Evolutionary conservation across 2,329 filamentous ascomycete genomes (phyloP), one percentile per base, ranked within the genome.

Genomic region (Fusarium marasasianum): DNA sequence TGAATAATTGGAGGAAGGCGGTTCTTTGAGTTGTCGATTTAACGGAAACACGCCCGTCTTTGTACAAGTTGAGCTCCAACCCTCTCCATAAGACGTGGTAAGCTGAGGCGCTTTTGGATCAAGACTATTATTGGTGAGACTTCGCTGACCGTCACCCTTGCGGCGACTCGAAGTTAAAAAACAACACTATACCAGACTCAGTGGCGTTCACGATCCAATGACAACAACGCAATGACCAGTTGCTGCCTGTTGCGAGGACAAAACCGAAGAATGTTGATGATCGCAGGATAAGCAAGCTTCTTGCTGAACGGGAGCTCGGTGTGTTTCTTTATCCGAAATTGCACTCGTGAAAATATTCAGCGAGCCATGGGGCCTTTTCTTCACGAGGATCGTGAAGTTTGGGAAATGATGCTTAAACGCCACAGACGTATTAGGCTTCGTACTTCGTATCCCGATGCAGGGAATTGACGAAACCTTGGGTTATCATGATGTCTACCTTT

Each of bases 191-290:
- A 14, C n/a, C 10, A 8, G 22, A 14, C n/a, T 20, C 20, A 37
- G 48, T 61, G 48, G 58, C 37, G 48, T 43, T 29, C 48, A n/a
- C 17, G 47, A 43, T 43, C 58, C 47, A 61, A 61, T 41, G 29
- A 31, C 10, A 53, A 20, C 8, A 37, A 37, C 5, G n/a, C 29
- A 33, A 43, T 33, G n/a, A 8, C 47, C 15, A 6, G 29, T 41
- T 60, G 45, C 47, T 35, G 47, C 58, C 47, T 61, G 58, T 17
- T 61, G 57, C 47, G 58, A 61, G 33, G n/a, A 18, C 11, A 17
- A 59, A 54, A 14, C 8, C n/a, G 37, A 55, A 55, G 13, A 29
- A 24, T 20, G 10, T 11, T 6, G 7, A 3, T 12, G 22, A 35
- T 61, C 8, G 26, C 22, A 35, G 9, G 12, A n/a, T 24, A 24